Evolutionary conservation across 2,329 filamentous ascomycete species (phyloP), one percentile per base, ranked within the genome.

Genomic region (Monascus ruber): DNA sequence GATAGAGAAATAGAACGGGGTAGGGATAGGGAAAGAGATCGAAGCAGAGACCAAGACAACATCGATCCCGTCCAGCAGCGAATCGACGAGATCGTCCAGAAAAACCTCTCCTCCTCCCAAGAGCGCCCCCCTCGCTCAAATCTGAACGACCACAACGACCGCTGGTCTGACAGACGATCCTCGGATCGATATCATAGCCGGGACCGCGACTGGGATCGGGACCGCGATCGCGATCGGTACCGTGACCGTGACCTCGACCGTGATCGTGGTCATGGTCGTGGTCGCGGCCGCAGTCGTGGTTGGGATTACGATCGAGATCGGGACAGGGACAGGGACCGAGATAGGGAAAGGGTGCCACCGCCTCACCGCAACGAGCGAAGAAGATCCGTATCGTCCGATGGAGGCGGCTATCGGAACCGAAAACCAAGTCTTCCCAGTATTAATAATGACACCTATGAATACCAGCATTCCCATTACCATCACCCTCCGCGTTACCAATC

Each of bases 61-160:
- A 6, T 43, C 10, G 58, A 63, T 36, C 51, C 57, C 7, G 53
- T 63, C 33, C 59, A 62, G 38, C 55, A 55, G 41, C 54, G 57
- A 6, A 63, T 63, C 36, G 59, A 63, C 36, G 50, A 56, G 39
- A 62, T 63, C 36, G 54, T 62, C 24, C 47, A 53, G 33, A 48
- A 54, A 33, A 52, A 51, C 37, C 42, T 52, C 41, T 31, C 49
- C 34, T 26, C 42, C 27, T 8, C 29, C 34, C 36, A 24, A 34
- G 34, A 38, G 42, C 6, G 37, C 31, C 28, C 26, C 32, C 26
- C 26, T 26, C 38, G 5, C 17, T 31, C 25, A 24, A 10, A 29
- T 10, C 5, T 9, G 27, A 33, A 35, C 10, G 35, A 25, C 25
- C 31, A 39, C 11, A 27, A 11, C 24, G 31, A 35, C 11, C 37